Conservation (phyloP, 441 rosid species). For the Gossypium schwendimanii region DNA sequence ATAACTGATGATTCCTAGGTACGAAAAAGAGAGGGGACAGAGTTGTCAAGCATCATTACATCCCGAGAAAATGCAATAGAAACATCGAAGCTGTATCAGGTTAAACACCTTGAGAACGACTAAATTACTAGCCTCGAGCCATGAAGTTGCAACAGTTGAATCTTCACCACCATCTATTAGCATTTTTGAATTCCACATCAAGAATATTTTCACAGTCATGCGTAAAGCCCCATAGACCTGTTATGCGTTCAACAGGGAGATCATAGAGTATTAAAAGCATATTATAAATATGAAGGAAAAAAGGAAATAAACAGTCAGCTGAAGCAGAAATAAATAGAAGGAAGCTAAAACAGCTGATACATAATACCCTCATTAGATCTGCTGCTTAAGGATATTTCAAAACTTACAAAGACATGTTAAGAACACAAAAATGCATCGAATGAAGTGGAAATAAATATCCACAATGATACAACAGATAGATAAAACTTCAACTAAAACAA, state of each 20-base stretch:
- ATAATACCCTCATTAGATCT: not conserved
- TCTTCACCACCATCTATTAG: conserved; percentile 87
- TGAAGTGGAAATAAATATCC: not conserved
- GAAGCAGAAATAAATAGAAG: not conserved
- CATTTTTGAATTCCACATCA: conserved; percentile 98
- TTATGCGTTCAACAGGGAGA: not conserved
- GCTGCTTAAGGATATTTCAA: not conserved
- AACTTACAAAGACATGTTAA: not conserved
- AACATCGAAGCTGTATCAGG: not conserved
- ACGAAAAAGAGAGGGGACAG: conserved; percentile 14
- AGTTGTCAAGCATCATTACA: not conserved
- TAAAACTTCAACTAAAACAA: not conserved
- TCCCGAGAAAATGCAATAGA: conserved; percentile 14
- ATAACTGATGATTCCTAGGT: conserved; percentile 9
- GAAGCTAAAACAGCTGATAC: not conserved
- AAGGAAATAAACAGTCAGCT: not conserved
- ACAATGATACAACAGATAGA: not conserved
- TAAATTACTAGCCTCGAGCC: conserved; percentile 75
- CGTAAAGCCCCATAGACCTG: conserved; percentile 86
- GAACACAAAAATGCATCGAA: not conserved
- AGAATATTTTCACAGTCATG: conserved; percentile 93
- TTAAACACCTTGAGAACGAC: conserved; percentile 36
- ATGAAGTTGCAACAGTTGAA: conserved; percentile 72
- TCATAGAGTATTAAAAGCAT: conserved; percentile 10
- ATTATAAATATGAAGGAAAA: not conserved